phyloP scores from a whole-genome alignment of 768 basidiomycete genomes.

The Boletus sp. region DNA sequence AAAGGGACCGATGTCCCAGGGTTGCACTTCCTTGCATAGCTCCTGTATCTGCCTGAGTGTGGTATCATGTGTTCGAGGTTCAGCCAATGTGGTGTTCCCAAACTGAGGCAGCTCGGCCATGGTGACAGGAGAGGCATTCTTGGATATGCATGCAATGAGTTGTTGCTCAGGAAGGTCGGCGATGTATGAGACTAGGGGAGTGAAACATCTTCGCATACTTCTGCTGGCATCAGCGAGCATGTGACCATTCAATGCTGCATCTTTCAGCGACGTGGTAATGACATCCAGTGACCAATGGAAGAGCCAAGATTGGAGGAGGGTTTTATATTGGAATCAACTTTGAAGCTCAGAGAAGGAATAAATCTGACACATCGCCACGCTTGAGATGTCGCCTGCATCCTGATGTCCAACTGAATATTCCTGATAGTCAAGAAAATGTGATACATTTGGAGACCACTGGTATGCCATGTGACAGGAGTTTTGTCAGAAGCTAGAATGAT shows the following conservation, averaged over 20 bases:
- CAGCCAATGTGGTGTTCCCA: constrained; percentile 1
- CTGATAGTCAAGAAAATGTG: not conserved
- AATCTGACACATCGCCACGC: not conserved
- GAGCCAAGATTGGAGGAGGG: not conserved
- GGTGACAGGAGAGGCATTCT: constrained; percentile 13
- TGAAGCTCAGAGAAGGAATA: not conserved
- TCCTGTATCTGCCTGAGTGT: not conserved
- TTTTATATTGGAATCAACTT: not conserved
- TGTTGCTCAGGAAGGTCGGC: constrained; percentile 20
- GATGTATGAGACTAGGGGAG: constrained; percentile 14
- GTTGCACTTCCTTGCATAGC: constrained; percentile 8
- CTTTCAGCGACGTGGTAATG: not conserved
- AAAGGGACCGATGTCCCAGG: constrained; percentile 29
- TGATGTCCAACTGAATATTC: not conserved
- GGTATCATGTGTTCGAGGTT: not conserved
- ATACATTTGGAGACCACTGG: not conserved
- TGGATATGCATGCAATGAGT: constrained; percentile 6
- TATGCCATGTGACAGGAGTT: not conserved
- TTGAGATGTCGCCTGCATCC: not conserved
- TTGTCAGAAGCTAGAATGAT: not conserved
- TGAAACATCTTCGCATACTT: not conserved
- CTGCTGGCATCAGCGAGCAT: constrained; percentile 23
- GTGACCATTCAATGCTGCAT: not conserved
- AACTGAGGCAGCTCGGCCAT: constrained; percentile 11
- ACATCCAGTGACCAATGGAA: not conserved